Conservation (phyloP, 176 grass and related monocot genomes). For the Rhynchospora breviuscula region DNA sequence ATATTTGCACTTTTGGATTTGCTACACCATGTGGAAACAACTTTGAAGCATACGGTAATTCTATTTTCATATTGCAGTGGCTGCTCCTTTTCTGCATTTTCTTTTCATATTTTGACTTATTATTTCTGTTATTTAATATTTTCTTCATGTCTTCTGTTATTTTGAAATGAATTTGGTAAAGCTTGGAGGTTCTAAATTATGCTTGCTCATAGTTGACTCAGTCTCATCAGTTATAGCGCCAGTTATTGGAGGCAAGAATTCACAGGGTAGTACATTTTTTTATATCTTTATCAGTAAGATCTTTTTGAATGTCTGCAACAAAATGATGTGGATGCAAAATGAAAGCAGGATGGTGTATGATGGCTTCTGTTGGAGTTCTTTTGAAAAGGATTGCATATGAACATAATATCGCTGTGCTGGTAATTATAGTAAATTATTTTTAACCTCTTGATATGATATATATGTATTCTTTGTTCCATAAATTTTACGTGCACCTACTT, state of each 20-base stretch:
- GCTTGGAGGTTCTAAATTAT: constrained; percentile 38
- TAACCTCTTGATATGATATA: background rate
- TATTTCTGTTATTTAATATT: constrained; percentile 5
- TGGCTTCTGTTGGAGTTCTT: constrained; percentile 49
- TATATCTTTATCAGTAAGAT: constrained; percentile 11
- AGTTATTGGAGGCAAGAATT: constrained; percentile 67
- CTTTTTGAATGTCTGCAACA: background rate
- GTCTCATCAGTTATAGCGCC: constrained; percentile 75
- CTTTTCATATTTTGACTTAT: background rate
- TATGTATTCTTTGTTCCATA: background rate
- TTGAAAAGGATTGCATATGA: constrained; percentile 73
- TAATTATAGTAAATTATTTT: constrained; percentile 13
- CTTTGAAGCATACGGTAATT: constrained; percentile 49
- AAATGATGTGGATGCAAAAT: background rate
- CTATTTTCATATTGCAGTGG: background rate
- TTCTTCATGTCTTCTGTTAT: constrained; percentile 14
- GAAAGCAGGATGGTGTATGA: constrained; percentile 52
- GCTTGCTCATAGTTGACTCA: constrained; percentile 84
- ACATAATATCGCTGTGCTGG: constrained; percentile 66
- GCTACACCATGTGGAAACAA: constrained; percentile 58
- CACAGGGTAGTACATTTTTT: constrained; percentile 55
- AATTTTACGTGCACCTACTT: background rate
- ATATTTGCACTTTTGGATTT: constrained; percentile 79
- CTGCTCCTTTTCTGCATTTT: background rate
- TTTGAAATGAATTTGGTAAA: constrained; percentile 35